Conservation (phyloP, 805 yeast genomes). For the Lachancea fermentati region DNA sequence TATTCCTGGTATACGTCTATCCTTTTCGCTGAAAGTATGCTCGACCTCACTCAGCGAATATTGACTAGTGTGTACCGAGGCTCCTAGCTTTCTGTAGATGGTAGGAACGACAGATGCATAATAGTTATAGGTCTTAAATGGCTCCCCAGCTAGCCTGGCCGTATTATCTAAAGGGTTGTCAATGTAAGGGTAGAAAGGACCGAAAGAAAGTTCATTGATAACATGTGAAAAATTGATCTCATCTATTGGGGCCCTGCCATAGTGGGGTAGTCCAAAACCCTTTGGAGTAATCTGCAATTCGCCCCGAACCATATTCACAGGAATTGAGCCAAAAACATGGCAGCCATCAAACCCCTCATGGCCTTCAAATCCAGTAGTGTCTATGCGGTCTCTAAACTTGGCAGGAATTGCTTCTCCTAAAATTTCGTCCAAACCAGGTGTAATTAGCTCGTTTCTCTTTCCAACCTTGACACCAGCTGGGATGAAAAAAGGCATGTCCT, state of each 20-base stretch:
- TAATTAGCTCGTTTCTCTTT: constrained; percentile 40
- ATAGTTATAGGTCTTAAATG: constrained; percentile 54
- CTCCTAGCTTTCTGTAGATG: constrained; percentile 61
- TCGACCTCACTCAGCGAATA: constrained; percentile 63
- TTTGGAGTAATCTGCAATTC: constrained; percentile 78
- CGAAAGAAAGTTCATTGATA: constrained; percentile 83
- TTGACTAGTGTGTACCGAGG: constrained; percentile 73
- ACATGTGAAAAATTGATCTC: constrained; percentile 75
- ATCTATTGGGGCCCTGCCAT: constrained; percentile 39
- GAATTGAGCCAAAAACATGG: constrained; percentile 74
- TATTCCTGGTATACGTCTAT: constrained; percentile 60
- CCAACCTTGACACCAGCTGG: constrained; percentile 47
- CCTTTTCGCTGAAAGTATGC: constrained; percentile 19
- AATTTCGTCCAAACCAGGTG: constrained; percentile 63
- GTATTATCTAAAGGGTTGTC: constrained; percentile 85
- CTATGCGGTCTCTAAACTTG: constrained; percentile 45
- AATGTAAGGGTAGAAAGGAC: constrained; percentile 80
- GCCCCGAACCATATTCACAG: constrained; percentile 82
- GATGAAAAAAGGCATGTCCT: constrained; percentile 53
- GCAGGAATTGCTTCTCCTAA: constrained; percentile 63
- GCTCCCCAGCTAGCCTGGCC: constrained; percentile 47
- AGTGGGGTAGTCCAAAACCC: constrained; percentile 57
- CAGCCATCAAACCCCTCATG: constrained; percentile 63
- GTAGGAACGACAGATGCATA: constrained; percentile 82
- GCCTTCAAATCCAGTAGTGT: constrained; percentile 40